phyloP scores from a whole-genome alignment of 768 basidiomycete genomes.

The Pholiota conissans region DNA sequence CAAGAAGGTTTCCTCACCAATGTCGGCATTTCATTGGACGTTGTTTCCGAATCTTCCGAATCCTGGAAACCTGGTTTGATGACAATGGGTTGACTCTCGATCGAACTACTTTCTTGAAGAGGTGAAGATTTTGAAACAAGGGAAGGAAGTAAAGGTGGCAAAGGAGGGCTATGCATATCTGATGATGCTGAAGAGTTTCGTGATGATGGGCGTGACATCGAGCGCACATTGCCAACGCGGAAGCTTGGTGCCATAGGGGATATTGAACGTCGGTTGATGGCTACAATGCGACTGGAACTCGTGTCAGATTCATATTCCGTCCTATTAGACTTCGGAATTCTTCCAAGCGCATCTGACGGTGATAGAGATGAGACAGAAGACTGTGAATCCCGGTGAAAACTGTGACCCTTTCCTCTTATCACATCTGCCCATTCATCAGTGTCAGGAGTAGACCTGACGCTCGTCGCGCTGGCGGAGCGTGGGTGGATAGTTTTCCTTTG shows the following conservation, averaged over 20 bases:
- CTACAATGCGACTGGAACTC: slow-evolving; percentile 54
- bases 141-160: slow-evolving; percentile 8
- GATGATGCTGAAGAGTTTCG: slow-evolving; percentile 44
- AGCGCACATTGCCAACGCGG: slow-evolving; percentile 30
- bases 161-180: slow-evolving; percentile 31
- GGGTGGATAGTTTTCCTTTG: slow-evolving; percentile 17
- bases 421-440: slow-evolving; percentile 51
- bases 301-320: slow-evolving; percentile 63
- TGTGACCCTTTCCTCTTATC: slow-evolving; percentile 36
- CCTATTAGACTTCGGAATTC: slow-evolving; percentile 33
- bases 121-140: slow-evolving; percentile 21
- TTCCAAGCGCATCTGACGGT: slow-evolving; percentile 46
- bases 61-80: neutral
- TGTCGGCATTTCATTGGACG: slow-evolving; percentile 19
- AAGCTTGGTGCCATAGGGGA: slow-evolving; percentile 71
- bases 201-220: slow-evolving; percentile 32
- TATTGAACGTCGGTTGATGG: slow-evolving; percentile 63
- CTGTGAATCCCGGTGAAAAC: slow-evolving; percentile 51
- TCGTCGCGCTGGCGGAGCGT: slow-evolving; percentile 30
- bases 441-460: slow-evolving; percentile 30
- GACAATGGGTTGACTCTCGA: slow-evolving; percentile 8
- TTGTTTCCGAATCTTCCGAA: slow-evolving; percentile 7
- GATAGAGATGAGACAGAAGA: slow-evolving; percentile 69
- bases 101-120: slow-evolving; percentile 19
- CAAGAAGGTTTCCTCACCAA: slow-evolving; percentile 26